Base-by-base conservation (phyloP, 495 filamentous ascomycete species). In the Staphylotrichum longicolle region DNA sequence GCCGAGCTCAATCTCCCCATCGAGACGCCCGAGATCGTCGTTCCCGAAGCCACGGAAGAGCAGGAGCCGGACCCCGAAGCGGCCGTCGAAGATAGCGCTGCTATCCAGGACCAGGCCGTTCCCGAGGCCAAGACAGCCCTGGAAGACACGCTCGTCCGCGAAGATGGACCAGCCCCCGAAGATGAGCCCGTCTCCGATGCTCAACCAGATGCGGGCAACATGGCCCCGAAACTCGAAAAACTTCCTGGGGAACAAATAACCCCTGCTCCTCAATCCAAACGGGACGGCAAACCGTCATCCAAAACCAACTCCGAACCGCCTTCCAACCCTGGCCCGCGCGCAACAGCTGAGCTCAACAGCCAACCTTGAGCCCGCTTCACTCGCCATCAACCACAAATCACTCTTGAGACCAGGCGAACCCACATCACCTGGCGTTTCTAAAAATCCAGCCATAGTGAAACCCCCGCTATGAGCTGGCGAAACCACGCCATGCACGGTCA, bases 1-100 rank as follows among this genome's bases (percentile, higher is more conserved):
- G 89, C 86, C 11, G 89, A 94, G 59, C 70, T 85, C 7, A 79
- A 86, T 61, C 64, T 81, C 5, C 84, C 87, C 0, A 89, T 91
- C 63, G 73, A 76, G 2, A 61, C 83, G 6, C 75, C 77, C 6
- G 68, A 78, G 41, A 77, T 72, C 0, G 57, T 70, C 33, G 65
- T 58, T 33, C 60, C 76, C 35, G 10, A 12, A 20, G 55, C 66
- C 9, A 69, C 74, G 11, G 72, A 78, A 34, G 75, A 75, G 10
- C 54, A 54, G 34, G 30, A 57, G 2, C 15, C 33, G 6, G 55
- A 55, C 10, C n/a, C 35, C 7, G 51, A 39, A 8, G 2, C 33
- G 8, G 34, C 34, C 35, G 11, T 34, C 30, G 48, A 50, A 14
- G 30, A 34, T 40, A 34, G 11, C 3, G 10, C 15, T n/a, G 53